phyloP scores from a whole-genome alignment of 768 basidiomycete species.

The Termitomyces sp. region DNA sequence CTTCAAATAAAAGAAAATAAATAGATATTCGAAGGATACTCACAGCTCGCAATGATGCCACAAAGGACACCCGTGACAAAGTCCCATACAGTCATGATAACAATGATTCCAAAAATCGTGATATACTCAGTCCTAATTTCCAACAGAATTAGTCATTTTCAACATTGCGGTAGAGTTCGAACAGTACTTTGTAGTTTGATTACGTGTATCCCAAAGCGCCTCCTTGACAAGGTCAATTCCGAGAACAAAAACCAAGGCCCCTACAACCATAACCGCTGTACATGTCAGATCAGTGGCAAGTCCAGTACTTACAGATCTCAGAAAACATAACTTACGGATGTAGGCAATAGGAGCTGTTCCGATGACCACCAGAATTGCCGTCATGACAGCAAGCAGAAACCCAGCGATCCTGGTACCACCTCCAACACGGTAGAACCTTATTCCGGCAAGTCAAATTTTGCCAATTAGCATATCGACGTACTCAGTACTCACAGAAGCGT shows the following conservation, averaged over 20 bases:
- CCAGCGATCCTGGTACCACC: constrained; percentile 85
- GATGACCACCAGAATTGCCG: constrained; percentile 64
- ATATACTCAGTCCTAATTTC: constrained; percentile 64
- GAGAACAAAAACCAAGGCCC: constrained; percentile 89
- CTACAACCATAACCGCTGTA: constrained; percentile 86
- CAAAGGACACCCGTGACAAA: constrained; percentile 92
- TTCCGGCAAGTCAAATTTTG: background rate
- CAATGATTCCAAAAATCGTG: constrained; percentile 81
- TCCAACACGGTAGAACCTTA: constrained; percentile 83
- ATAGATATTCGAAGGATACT: constrained; percentile 21
- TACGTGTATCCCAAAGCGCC: constrained; percentile 92
- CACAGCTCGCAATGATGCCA: constrained; percentile 89
- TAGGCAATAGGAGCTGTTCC: constrained; percentile 90
- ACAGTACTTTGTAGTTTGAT: constrained; percentile 69
- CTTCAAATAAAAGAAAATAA: background rate
- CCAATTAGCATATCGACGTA: background rate
- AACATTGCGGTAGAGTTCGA: background rate
- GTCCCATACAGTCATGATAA: constrained; percentile 92
- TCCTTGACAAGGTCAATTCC: constrained; percentile 94
- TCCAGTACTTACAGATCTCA: background rate
- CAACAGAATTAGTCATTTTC: background rate
- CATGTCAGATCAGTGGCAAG: background rate
- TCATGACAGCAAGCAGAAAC: constrained; percentile 81
- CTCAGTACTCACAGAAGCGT: constrained; percentile 54
- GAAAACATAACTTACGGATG: constrained; percentile 60